Evolutionary conservation across 139 green algal species (phyloP).

Genomic region (Picochlorum sp.): DNA sequence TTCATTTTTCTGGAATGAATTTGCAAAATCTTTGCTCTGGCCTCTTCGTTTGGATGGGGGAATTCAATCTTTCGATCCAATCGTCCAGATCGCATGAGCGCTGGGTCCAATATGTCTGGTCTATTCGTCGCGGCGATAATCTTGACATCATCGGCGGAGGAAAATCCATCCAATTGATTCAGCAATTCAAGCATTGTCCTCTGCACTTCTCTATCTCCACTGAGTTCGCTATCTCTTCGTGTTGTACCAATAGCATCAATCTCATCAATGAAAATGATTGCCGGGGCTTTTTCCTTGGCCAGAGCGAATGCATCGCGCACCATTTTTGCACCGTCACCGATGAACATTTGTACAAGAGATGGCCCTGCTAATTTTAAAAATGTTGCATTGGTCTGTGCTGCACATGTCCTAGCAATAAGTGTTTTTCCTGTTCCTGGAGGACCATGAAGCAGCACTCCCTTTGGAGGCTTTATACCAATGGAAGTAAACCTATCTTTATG

Average conservation of each 20-base stretch:
- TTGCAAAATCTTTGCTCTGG: slow-evolving; percentile 91
- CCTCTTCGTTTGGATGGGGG: slow-evolving; percentile 94
- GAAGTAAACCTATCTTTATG: slow-evolving; percentile 88
- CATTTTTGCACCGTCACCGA: slow-evolving; percentile 97
- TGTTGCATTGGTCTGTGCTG: slow-evolving; percentile 95
- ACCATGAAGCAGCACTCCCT: slow-evolving; percentile 87
- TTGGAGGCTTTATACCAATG: slow-evolving; percentile 92
- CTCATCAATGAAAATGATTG: slow-evolving; percentile 99
- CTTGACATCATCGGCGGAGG: slow-evolving; percentile 80
- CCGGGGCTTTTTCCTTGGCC: slow-evolving; percentile 96
- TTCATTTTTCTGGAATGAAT: slow-evolving; percentile 82
- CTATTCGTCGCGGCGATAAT: slow-evolving; percentile 98
- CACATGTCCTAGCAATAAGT: slow-evolving; percentile 84
- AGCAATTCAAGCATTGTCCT: slow-evolving; percentile 97
- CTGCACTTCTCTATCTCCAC: slow-evolving; percentile 93
- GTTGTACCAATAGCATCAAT: slow-evolving; percentile 92
- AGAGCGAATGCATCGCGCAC: slow-evolving; percentile 95
- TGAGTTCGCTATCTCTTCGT: slow-evolving; percentile 89
- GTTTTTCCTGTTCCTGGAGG: slow-evolving; percentile 94
- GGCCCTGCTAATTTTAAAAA: slow-evolving; percentile 97
- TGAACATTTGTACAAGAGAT: slow-evolving; percentile 98
- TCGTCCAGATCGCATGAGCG: slow-evolving; percentile 89
- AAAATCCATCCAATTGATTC: slow-evolving; percentile 96
- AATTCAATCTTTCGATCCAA: slow-evolving; percentile 99
- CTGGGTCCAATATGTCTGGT: slow-evolving; percentile 96